Conservation (phyloP, 208 protist species). For the Endotrypanum monterogeii region DNA sequence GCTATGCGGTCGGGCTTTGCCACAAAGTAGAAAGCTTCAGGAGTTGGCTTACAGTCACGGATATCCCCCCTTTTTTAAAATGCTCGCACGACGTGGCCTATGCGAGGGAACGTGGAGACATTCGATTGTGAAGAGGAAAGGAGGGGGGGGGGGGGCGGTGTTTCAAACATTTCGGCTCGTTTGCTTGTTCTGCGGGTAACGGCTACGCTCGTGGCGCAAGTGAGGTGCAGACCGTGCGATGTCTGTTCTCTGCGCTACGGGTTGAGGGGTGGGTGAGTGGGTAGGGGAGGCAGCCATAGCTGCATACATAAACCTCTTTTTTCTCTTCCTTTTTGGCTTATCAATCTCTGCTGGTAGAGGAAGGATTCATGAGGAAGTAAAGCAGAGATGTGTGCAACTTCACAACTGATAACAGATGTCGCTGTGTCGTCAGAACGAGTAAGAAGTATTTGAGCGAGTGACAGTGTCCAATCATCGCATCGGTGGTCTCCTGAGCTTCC, state of each 20-base stretch:
- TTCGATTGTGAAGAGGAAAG: background rate
- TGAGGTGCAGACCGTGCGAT: background rate
- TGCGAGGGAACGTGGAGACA: background rate
- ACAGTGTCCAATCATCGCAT: background rate
- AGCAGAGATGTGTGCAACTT: background rate
- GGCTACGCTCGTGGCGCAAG: background rate
- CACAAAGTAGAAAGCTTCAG: slow-evolving; percentile 21
- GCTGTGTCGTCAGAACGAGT: background rate
- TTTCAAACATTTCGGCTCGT: background rate
- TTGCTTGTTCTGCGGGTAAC: background rate
- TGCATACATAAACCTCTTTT: background rate
- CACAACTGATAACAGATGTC: background rate
- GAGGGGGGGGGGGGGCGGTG: too few relatives aligned
- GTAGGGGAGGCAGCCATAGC: background rate
- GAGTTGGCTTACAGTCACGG: background rate
- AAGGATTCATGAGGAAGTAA: background rate
- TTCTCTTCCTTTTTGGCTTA: background rate
- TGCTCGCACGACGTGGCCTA: background rate
- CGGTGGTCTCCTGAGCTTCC: background rate
- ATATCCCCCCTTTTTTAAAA: background rate
- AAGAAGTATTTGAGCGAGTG: background rate
- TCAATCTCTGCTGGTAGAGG: background rate
- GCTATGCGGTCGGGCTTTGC: slow-evolving; percentile 13
- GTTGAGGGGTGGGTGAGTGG: too few relatives aligned
- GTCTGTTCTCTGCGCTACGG: background rate